Conservation (phyloP, 345 rosid species). For the Dimocarpus longan region DNA sequence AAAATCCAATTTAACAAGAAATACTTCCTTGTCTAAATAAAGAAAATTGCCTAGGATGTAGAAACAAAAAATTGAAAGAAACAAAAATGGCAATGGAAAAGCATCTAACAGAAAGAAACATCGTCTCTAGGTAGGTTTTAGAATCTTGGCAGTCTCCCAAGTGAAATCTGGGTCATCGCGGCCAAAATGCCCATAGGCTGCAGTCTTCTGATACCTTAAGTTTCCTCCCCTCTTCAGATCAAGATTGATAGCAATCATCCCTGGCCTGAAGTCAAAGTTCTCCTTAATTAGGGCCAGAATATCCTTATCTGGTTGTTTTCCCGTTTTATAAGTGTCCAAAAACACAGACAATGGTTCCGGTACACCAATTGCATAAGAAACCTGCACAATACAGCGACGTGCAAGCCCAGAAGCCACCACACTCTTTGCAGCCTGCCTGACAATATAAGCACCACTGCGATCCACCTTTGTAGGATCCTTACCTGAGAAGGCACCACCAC, state of each 20-base stretch:
- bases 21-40: not conserved
- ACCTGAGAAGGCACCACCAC: constrained; percentile 39
- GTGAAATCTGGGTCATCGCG: constrained; percentile 36
- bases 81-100: not conserved
- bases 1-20: not conserved
- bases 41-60: not conserved
- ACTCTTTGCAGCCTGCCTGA: constrained; percentile 37
- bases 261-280: constrained; percentile 40
- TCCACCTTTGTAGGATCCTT: constrained; percentile 36
- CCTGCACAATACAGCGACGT: constrained; percentile 34
- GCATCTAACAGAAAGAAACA: not conserved
- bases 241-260: constrained; percentile 35
- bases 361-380: constrained; percentile 35
- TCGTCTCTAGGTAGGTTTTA: constrained; percentile 32
- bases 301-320: constrained; percentile 29
- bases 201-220: constrained; percentile 37
- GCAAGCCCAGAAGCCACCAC: constrained; percentile 42
- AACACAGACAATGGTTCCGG: constrained; percentile 34
- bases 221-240: constrained; percentile 37
- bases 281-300: constrained; percentile 32
- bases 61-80: not conserved
- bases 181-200: constrained; percentile 38
- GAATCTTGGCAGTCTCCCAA: constrained; percentile 32
- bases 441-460: constrained; percentile 34
- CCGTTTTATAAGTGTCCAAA: constrained; percentile 30